These are phyloP conservation scores for Eleusine indica DNA, from an alignment of 176 grass and related monocot species.

Conservation along the genomic window DNA sequence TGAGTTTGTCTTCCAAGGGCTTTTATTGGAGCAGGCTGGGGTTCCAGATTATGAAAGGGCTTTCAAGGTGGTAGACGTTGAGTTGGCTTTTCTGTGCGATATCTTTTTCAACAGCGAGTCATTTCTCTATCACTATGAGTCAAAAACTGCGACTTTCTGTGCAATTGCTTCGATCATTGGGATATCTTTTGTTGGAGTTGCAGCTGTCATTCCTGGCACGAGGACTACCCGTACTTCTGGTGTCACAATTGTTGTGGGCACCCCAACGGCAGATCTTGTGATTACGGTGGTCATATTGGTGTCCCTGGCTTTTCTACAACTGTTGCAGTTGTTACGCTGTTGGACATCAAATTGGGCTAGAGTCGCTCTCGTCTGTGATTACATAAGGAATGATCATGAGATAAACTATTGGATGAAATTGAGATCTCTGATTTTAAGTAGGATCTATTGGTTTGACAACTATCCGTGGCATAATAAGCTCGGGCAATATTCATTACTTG, in stretches of 20 bases:
- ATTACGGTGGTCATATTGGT: neutral
- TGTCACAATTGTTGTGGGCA: neutral
- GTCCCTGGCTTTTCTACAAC: neutral
- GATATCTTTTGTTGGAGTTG: too few relatives aligned
- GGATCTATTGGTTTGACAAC: neutral
- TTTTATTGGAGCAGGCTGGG: neutral
- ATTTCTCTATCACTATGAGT: neutral
- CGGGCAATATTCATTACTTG: neutral
- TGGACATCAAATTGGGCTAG: slow-evolving; percentile 6
- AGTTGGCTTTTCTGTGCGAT: neutral
- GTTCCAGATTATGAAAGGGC: neutral
- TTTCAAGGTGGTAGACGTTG: neutral
- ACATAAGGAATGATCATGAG: neutral
- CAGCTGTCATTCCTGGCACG: neutral
- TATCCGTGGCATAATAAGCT: neutral
- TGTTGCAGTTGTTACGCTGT: neutral
- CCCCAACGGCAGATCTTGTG: neutral
- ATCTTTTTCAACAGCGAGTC: neutral
- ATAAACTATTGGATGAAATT: neutral
- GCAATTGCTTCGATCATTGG: too few relatives aligned
- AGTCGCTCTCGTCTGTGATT: neutral
- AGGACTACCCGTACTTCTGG: neutral
- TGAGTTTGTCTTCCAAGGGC: neutral
- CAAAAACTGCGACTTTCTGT: neutral
- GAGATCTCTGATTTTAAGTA: neutral